phyloP scores from a whole-genome alignment of 2,329 filamentous ascomycete genomes.

The Cytospora leucostoma region DNA sequence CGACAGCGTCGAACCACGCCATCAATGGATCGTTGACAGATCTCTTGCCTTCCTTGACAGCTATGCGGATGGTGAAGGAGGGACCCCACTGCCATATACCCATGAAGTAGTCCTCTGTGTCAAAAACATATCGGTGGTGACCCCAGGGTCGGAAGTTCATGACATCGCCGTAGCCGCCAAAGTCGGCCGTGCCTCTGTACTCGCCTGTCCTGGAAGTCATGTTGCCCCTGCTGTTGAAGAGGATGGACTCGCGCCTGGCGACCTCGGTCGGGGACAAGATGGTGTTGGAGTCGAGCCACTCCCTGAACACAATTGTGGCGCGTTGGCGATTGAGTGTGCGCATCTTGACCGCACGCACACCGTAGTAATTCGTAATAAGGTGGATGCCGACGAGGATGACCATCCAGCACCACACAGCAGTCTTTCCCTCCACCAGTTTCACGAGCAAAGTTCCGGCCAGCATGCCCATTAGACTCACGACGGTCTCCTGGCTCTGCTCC shows the following conservation, averaged over 20 bases:
- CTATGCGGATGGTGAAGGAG: constrained; percentile 52
- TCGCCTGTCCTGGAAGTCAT: constrained; percentile 43
- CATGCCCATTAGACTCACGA: constrained; percentile 87
- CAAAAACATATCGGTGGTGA: constrained; percentile 40
- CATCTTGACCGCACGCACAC: constrained; percentile 83
- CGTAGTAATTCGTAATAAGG: constrained; percentile 81
- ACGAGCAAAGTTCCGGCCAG: constrained; percentile 81
- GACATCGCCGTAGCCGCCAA: constrained; percentile 45
- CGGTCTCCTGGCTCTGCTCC: constrained; percentile 93
- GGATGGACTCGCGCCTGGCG: constrained; percentile 62
- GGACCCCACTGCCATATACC: constrained; percentile 51
- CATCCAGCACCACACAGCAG: constrained; percentile 74
- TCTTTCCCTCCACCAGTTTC: constrained; percentile 68
- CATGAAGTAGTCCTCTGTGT: constrained; percentile 60
- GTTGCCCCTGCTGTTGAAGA: constrained; percentile 55
- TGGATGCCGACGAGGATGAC: constrained; percentile 73
- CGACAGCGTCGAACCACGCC: constrained; percentile 45
- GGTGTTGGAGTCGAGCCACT: constrained; percentile 51
- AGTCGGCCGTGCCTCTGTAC: constrained; percentile 38
- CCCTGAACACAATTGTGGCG: constrained; percentile 73
- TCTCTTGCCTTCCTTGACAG: constrained; percentile 60
- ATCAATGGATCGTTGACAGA: constrained; percentile 35
- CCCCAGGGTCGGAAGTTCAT: constrained; percentile 36
- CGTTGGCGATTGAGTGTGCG: constrained; percentile 82
- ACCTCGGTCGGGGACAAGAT: constrained; percentile 68